Evolutionary conservation across 257 asterid species (phyloP), one percentile per base, ranked within the genome.

Genomic region (Lycium ferocissimum): DNA sequence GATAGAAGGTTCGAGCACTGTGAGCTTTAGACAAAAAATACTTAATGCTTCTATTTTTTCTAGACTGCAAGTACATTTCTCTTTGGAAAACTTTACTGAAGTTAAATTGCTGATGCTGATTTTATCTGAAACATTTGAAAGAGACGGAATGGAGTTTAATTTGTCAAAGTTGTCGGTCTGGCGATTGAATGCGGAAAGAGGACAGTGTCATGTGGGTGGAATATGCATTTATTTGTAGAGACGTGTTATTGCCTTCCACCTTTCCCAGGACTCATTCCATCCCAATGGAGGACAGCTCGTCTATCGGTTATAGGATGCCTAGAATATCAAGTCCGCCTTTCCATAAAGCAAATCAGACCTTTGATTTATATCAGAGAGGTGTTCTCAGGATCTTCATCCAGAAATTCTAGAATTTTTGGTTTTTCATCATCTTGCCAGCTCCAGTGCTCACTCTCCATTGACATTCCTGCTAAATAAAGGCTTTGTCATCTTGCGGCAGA

Each of bases 361-460:
- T 47, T 20, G 40, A 11, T 20, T 45, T 47, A 73, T 47, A 73
- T 47, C 12, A 20, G 66, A n/a, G n/a, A n/a, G 66, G 66, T 7
- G 33, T 18, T n/a, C 33, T 59, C 47, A 12, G 73, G 7, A 12
- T 73, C 43, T 73, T 73, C 38, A 73, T 73, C 61, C 61, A 47
- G 81, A 73, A 73, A 47, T 47, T 26, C 43, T 73, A 12, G 61
- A 73, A 47, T 47, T 20, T 67, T 73, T 73, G 40, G 20, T 47
- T 47, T 49, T 47, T 40, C 61, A 73, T 73, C 81, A 73, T 73
- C 81, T 47, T 47, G n/a, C 61, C 59, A 63, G 20, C 61, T 73
- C 20, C 40, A 6, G 61, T 51, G 20, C 10, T 75, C n/a, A 12
- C 20, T 75, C 43, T 75, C 59, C 20, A 20, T 75, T 75, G 43